Conservation (phyloP, 345 rosid species). For the Acer saccharum region DNA sequence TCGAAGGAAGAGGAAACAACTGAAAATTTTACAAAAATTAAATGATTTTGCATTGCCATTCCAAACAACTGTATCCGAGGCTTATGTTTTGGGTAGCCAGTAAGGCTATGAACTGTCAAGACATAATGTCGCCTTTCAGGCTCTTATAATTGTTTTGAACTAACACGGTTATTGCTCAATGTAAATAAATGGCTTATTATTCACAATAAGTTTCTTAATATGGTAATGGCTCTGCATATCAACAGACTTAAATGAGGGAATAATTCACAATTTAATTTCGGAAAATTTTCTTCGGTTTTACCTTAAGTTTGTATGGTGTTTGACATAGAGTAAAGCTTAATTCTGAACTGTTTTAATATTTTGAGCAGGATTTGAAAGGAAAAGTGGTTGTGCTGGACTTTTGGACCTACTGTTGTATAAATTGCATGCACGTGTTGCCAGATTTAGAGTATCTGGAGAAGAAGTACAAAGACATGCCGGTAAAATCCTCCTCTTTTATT, state of each 20-base stretch:
- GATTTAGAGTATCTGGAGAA: slow-evolving; percentile 89
- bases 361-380: slow-evolving; percentile 81
- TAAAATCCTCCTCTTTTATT: slow-evolving; percentile 35
- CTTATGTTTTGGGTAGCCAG: neutral
- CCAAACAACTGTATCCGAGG: neutral
- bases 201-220: neutral
- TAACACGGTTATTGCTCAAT: slow-evolving; percentile 2
- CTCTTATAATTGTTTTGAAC: neutral
- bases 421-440: slow-evolving; percentile 92
- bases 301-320: neutral
- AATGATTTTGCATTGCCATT: neutral
- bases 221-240: slow-evolving; percentile 1
- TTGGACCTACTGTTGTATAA: slow-evolving; percentile 98
- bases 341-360: slow-evolving; percentile 15
- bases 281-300: neutral
- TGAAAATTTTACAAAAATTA: neutral
- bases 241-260: neutral
- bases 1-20: neutral
- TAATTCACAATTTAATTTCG: neutral
- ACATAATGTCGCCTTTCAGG: neutral
- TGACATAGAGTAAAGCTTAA: neutral
- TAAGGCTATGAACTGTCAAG: neutral
- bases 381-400: slow-evolving; percentile 93
- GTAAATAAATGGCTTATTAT: neutral
- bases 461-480: slow-evolving; percentile 86